Evolutionary conservation across 164 flowering plant genomes (phyloP).

Genomic region (Aristolochia californica): DNA sequence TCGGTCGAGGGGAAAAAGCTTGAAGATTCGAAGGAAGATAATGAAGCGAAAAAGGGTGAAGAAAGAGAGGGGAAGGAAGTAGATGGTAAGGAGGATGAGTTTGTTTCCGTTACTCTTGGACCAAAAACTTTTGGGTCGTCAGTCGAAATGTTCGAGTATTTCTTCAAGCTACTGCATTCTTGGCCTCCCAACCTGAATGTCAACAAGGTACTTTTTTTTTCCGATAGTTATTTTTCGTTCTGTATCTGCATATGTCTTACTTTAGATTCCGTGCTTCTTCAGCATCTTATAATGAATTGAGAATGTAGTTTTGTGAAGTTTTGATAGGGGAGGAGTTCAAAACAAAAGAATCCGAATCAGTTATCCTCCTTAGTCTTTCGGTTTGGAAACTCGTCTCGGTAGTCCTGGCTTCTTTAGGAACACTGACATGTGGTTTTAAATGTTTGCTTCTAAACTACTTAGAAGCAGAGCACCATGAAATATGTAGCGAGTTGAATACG

Average conservation of each 20-base stretch:
- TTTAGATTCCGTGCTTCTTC: not conserved
- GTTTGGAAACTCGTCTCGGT: no score
- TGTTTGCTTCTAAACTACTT: no score
- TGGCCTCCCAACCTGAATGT: slow-evolving; percentile 67
- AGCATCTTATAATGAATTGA: not conserved
- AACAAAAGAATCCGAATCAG: no score
- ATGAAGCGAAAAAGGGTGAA: not conserved
- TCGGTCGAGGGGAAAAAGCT: slow-evolving; percentile 9
- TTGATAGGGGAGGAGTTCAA: no score
- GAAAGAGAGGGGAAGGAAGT: slow-evolving; percentile 3
- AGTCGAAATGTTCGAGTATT: slow-evolving; percentile 76
- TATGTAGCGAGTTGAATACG: no score
- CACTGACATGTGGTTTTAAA: no score
- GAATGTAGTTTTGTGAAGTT: not conserved
- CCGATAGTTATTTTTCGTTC: not conserved
- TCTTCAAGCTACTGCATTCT: slow-evolving; percentile 55
- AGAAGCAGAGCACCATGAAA: no score
- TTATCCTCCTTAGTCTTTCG: no score
- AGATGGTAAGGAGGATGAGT: slow-evolving; percentile 5
- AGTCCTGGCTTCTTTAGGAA: no score
- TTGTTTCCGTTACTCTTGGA: slow-evolving; percentile 31
- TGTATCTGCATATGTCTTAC: not conserved
- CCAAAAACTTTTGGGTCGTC: slow-evolving; percentile 59
- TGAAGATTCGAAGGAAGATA: slow-evolving; percentile 14
- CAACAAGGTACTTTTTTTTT: slow-evolving; percentile 50